These are phyloP conservation scores for Alternaria panax DNA, from an alignment of 2,329 filamentous ascomycete species.

Conservation along the genomic window DNA sequence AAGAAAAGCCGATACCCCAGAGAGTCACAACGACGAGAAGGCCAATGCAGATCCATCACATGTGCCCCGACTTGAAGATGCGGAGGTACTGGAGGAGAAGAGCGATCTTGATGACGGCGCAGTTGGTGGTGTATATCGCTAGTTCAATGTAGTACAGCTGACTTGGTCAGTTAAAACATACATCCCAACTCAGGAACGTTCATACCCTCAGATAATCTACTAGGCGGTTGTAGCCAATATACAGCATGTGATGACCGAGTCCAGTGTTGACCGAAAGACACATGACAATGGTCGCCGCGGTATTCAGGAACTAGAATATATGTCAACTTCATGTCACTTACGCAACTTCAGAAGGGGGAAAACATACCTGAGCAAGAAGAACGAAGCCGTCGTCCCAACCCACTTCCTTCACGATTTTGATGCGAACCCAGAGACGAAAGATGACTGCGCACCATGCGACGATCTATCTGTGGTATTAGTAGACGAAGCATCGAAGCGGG, in stretches of 20 bases:
- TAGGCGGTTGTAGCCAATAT: constrained; percentile 21
- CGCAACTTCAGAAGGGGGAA: too few relatives aligned
- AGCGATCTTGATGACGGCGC: constrained; percentile 46
- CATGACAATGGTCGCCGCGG: constrained; percentile 33
- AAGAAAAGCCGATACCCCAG: constrained; percentile 43
- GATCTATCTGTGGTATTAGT: constrained; percentile 27
- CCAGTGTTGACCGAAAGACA: constrained; percentile 38
- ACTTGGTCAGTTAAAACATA: background rate
- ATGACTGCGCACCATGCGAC: constrained; percentile 38
- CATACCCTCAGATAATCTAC: constrained; percentile 27
- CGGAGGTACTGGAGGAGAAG: constrained; percentile 49
- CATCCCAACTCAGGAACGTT: background rate
- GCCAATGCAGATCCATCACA: constrained; percentile 37
- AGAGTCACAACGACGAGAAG: constrained; percentile 32
- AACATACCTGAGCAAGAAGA: constrained; percentile 37
- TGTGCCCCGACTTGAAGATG: constrained; percentile 43
- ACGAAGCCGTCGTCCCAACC: constrained; percentile 50
- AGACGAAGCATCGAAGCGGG: background rate
- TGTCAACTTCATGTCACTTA: constrained; percentile 1
- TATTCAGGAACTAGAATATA: constrained; percentile 31
- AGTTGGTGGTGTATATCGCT: constrained; percentile 40
- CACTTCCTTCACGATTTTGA: constrained; percentile 39
- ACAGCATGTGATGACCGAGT: constrained; percentile 45
- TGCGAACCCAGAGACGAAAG: constrained; percentile 39
- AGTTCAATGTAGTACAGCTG: constrained; percentile 43